Conservation (phyloP, 2,329 filamentous ascomycete genomes). For the Hypoxylon sp. region DNA sequence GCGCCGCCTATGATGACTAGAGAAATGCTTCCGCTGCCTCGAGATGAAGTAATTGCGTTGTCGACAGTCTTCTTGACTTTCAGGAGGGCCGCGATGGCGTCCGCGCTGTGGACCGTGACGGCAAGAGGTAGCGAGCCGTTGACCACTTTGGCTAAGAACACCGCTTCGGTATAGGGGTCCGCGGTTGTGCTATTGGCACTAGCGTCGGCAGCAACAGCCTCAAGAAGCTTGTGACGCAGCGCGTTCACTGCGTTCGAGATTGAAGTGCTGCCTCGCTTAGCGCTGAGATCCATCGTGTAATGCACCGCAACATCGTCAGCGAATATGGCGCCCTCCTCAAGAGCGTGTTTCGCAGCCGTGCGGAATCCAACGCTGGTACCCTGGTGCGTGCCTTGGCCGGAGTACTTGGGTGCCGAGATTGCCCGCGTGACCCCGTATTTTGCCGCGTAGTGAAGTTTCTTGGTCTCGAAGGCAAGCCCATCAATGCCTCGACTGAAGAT, state of each 20-base stretch:
- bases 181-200: conserved; percentile 55
- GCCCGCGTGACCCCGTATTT: conserved; percentile 70
- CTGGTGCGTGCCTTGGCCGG: conserved; percentile 59
- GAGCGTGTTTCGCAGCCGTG: conserved; percentile 62
- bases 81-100: conserved; percentile 71
- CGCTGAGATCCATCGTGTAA: conserved; percentile 66
- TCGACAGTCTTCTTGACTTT: conserved; percentile 71
- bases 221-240: conserved; percentile 67
- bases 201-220: conserved; percentile 58
- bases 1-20: conserved; percentile 72
- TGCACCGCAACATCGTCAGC: conserved; percentile 68
- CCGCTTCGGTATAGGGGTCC: conserved; percentile 62
- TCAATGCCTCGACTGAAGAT: conserved; percentile 71
- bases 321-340: conserved; percentile 66
- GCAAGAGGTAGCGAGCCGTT: conserved; percentile 67
- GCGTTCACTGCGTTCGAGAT: conserved; percentile 67
- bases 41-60: conserved; percentile 49
- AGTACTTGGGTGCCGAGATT: conserved; percentile 67
- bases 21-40: conserved; percentile 54
- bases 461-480: conserved; percentile 66
- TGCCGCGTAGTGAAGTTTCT: conserved; percentile 67
- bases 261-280: conserved; percentile 61
- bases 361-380: conserved; percentile 72
- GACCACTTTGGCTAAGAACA: conserved; percentile 68
- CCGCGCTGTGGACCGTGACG: conserved; percentile 72